Conservation (phyloP, 2,329 filamentous ascomycete genomes). For the Didymella pomorum region DNA sequence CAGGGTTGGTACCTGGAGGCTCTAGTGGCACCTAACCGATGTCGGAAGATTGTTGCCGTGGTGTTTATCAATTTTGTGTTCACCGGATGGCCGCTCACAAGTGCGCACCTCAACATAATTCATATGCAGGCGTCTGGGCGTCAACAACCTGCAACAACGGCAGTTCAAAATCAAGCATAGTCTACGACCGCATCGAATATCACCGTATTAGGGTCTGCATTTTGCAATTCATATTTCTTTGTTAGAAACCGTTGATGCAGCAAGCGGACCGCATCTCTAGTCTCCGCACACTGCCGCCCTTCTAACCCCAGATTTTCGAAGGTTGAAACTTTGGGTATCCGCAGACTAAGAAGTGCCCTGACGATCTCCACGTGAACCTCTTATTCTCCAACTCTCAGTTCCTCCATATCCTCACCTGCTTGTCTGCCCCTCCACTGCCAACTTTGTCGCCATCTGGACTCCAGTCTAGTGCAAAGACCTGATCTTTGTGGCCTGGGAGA, state of each 20-base stretch:
- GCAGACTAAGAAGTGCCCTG: constrained; percentile 22
- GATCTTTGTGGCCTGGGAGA: constrained; percentile 87
- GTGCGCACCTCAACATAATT: constrained; percentile 19
- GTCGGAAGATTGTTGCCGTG: constrained; percentile 19
- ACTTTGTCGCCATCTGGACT: constrained; percentile 88
- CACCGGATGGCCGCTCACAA: constrained; percentile 14
- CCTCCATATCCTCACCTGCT: constrained; percentile 72
- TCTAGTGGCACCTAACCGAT: constrained; percentile 5
- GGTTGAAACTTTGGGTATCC: constrained; percentile 27
- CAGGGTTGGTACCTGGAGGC: constrained; percentile 1
- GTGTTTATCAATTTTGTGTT: constrained; percentile 15
- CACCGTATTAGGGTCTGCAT: background rate
- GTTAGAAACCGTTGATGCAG: constrained; percentile 19
- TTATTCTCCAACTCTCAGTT: constrained; percentile 63
- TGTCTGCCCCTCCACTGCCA: constrained; percentile 92
- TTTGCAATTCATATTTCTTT: constrained; percentile 2
- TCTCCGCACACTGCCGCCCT: constrained; percentile 18
- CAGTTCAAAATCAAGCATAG: background rate
- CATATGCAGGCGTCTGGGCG: constrained; percentile 13
- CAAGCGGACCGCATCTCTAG: constrained; percentile 22
- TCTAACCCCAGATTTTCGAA: constrained; percentile 21
- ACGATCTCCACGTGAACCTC: constrained; percentile 8
- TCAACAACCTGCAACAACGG: background rate
- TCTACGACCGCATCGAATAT: background rate
- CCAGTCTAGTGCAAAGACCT: constrained; percentile 96